phyloP scores from a whole-genome alignment of 106 monocot species.

The Platanthera zijinensis region DNA sequence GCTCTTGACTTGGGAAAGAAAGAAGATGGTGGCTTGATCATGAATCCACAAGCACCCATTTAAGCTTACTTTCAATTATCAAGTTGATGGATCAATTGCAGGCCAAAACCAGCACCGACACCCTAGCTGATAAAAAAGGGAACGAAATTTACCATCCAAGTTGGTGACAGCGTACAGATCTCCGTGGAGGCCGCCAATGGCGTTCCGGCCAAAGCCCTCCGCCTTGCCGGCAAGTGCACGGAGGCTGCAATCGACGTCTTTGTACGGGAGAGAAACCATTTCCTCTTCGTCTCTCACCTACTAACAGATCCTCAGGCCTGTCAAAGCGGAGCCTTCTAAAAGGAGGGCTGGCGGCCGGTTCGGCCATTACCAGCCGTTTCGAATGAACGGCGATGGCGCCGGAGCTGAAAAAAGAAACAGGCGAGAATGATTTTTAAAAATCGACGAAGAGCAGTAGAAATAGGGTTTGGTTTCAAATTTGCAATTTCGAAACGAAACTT shows the following conservation, averaged over 20 bases:
- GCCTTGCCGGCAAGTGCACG: slow-evolving; percentile 65
- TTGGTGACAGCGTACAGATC: slow-evolving; percentile 60
- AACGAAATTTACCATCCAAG: slow-evolving; percentile 30
- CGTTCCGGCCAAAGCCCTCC: slow-evolving; percentile 74
- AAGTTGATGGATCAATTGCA: neutral
- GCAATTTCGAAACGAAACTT: too few relatives aligned
- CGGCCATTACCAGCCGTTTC: slow-evolving; percentile 2
- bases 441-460: neutral
- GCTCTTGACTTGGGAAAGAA: neutral
- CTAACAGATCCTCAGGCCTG: neutral
- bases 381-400: neutral
- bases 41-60: neutral
- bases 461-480: too few relatives aligned
- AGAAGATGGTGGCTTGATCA: neutral
- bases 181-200: slow-evolving; percentile 75
- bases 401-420: neutral
- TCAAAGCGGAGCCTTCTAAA: neutral
- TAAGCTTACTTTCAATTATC: neutral
- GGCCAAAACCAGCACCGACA: neutral
- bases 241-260: slow-evolving; percentile 34
- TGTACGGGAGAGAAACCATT: slow-evolving; percentile 39
- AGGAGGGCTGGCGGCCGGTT: neutral
- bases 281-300: neutral
- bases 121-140: neutral
- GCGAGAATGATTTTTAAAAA: neutral